phyloP scores from a whole-genome alignment of 192 early-diverging fungal species.

The Hyaloraphidium curvatum region DNA sequence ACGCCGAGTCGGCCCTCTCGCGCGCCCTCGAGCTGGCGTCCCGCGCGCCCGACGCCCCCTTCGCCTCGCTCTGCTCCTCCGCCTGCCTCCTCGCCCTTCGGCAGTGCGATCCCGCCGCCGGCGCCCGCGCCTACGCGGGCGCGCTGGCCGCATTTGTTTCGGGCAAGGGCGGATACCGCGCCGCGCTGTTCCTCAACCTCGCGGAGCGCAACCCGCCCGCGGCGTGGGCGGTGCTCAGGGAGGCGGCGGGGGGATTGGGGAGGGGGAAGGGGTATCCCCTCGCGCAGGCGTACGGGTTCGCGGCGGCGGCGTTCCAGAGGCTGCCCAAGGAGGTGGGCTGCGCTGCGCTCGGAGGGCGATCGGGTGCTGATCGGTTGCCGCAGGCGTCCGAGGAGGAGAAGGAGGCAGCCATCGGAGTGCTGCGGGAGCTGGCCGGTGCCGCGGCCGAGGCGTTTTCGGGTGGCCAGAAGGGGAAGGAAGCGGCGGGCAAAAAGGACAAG shows the following conservation, averaged over 20 bases:
- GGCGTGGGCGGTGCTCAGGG: constrained; percentile 38
- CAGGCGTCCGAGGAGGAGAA: too few species aligned
- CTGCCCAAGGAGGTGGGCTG: too few species aligned
- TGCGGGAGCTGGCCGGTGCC: too few species aligned
- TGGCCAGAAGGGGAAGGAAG: too few species aligned
- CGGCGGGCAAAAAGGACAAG: too few species aligned
- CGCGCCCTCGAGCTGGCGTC: constrained; percentile 20
- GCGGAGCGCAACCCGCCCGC: constrained; percentile 33
- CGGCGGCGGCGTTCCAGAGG: too few species aligned
- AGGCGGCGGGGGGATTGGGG: constrained; percentile 21
- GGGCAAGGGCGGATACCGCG: constrained; percentile 43
- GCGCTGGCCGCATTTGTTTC: constrained; percentile 56
- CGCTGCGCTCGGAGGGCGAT: too few species aligned
- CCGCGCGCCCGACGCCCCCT: constrained; percentile 12
- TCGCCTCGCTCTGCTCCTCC: constrained; percentile 1
- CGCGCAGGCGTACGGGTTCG: constrained; percentile 36
- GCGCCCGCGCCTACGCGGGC: constrained; percentile 28
- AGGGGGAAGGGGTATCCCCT: constrained; percentile 44
- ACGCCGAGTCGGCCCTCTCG: constrained; percentile 31
- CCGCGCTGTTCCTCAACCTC: constrained; percentile 45
- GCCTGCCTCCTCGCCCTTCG: background rate
- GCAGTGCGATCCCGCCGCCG: constrained; percentile 14
- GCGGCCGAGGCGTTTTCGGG: too few species aligned
- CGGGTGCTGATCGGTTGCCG: too few species aligned
- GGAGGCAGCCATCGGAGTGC: too few species aligned